phyloP scores from a whole-genome alignment of 139 green algal species.

The Dunaliella sp. region DNA sequence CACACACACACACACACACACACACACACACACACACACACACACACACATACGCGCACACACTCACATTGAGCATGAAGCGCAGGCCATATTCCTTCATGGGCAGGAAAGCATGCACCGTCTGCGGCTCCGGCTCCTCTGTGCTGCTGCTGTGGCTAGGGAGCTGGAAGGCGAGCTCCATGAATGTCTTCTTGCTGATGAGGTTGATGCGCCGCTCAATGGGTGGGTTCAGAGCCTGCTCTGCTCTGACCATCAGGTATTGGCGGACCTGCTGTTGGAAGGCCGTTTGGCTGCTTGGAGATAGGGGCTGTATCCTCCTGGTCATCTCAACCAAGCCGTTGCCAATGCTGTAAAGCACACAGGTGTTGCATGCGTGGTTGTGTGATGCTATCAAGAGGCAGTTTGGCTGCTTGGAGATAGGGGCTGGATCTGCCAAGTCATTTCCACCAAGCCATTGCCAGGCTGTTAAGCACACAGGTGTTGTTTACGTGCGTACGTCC shows the following conservation, averaged over 20 bases:
- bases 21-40: neutral
- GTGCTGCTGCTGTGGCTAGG: neutral
- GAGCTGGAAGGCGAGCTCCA: neutral
- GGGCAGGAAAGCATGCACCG: neutral
- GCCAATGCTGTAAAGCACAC: neutral
- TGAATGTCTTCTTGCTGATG: neutral
- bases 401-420: neutral
- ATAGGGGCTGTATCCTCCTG: neutral
- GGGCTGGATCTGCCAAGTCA: neutral
- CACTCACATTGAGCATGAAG: neutral
- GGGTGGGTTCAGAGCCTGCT: neutral
- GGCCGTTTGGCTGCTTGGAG: neutral
- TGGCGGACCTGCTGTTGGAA: neutral
- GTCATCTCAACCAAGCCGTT: neutral
- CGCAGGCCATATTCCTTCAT: neutral
- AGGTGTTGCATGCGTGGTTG: too few species aligned
- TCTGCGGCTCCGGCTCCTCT: neutral
- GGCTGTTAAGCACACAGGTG: too few species aligned
- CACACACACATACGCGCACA: neutral
- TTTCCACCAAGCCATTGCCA: neutral
- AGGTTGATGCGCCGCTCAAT: neutral
- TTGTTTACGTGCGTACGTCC: too few species aligned
- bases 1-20: neutral
- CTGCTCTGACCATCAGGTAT: neutral
- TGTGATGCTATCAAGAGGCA: neutral